Percentiles rank a stretch among this genome's conserved stretches.
Evolutionary conservation across 148 eudicot genomes (phyloP).

Genomic region (Amaranthus cruentus): DNA sequence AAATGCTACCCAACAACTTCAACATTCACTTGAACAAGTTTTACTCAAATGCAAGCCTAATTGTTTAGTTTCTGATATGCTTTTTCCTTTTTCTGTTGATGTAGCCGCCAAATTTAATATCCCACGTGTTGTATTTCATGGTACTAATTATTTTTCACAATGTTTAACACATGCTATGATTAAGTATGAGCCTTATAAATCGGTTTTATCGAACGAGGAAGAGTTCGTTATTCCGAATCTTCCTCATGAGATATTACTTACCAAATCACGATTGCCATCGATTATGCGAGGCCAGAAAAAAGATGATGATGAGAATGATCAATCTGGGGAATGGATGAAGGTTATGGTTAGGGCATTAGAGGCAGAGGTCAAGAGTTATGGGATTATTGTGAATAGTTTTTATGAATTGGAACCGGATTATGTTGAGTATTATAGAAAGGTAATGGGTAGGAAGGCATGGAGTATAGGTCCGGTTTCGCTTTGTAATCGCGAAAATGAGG

Average conservation of each 20-base stretch:
- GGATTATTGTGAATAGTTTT: conserved; percentile 32
- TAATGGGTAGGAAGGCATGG: conserved; percentile 30
- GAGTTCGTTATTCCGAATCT: conserved; percentile 29
- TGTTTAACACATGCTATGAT: conserved; percentile 12
- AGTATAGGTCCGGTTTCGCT: conserved; percentile 38
- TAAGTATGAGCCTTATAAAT: conserved; percentile 21
- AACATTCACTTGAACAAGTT: conserved; percentile 25
- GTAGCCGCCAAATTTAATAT: conserved; percentile 31
- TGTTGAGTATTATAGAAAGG: conserved; percentile 18
- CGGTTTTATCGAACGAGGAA: conserved; percentile 20
- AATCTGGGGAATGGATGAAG: neutral
- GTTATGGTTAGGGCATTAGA: neutral
- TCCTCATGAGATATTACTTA: conserved; percentile 27
- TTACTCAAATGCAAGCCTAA: conserved; percentile 23
- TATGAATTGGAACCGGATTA: conserved; percentile 30
- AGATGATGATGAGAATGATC: neutral
- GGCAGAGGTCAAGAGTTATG: conserved; percentile 32
- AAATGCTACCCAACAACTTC: conserved; percentile 6
- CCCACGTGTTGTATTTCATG: conserved; percentile 34
- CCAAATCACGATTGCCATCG: conserved; percentile 15
- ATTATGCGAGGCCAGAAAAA: neutral
- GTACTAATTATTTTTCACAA: conserved; percentile 22
- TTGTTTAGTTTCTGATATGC: conserved; percentile 38
- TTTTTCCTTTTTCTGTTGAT: conserved; percentile 28
- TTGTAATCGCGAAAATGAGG: conserved; percentile 25